A percentile compares a stretch with the other conserved stretches of the same genome.
Conservation (phyloP, 2,329 filamentous ascomycete species). For the Samsoniella hepiali region DNA sequence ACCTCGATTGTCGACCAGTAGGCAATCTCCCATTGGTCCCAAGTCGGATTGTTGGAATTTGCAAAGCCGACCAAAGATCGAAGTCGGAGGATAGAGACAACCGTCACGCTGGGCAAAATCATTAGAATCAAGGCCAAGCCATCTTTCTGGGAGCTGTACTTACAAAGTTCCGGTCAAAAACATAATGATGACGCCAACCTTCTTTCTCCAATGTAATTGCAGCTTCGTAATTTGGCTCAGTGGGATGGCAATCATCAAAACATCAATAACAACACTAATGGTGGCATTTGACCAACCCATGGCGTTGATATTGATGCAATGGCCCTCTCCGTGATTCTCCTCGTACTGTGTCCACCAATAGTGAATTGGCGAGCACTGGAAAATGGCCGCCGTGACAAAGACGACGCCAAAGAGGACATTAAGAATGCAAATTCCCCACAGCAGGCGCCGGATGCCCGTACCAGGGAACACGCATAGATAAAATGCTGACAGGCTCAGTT, state of each 20-base stretch:
- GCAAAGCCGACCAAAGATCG: constrained; percentile 22
- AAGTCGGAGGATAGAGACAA: constrained; percentile 25
- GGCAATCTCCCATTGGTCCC: constrained; percentile 21
- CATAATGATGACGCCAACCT: constrained; percentile 48
- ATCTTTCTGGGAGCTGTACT: constrained; percentile 21
- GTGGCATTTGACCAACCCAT: constrained; percentile 50
- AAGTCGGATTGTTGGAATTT: constrained; percentile 23
- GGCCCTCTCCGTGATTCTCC: constrained; percentile 39
- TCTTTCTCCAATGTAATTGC: constrained; percentile 46
- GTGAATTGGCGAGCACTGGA: constrained; percentile 50
- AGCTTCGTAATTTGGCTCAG: constrained; percentile 42
- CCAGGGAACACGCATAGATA: constrained; percentile 53
- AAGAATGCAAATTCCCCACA: constrained; percentile 42
- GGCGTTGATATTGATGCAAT: constrained; percentile 47
- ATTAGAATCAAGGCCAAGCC: background rate
- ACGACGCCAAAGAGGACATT: constrained; percentile 38
- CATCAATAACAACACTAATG: constrained; percentile 51
- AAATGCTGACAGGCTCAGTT: constrained; percentile 52
- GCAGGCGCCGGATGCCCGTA: constrained; percentile 34
- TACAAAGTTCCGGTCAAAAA: constrained; percentile 49
- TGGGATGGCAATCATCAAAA: constrained; percentile 51
- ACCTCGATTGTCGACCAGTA: constrained; percentile 27
- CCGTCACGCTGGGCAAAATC: constrained; percentile 20
- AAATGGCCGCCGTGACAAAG: constrained; percentile 43
- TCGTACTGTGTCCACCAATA: constrained; percentile 54